Evolutionary conservation across 1,284 basidiomycete genomes (phyloP).

Genomic region (Rhodotorula sp.): DNA sequence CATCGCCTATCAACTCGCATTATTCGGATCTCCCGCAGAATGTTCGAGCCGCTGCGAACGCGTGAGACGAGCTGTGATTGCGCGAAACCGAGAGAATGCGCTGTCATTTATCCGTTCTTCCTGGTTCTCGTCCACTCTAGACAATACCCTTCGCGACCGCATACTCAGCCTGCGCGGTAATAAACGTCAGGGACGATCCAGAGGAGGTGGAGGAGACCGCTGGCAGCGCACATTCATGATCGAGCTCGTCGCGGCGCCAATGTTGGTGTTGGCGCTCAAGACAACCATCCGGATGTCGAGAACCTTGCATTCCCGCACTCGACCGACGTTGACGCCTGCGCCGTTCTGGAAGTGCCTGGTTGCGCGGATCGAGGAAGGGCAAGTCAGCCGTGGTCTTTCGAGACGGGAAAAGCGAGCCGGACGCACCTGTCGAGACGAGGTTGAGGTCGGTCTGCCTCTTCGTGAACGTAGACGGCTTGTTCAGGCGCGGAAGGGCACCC

Average conservation of each 20-base stretch:
- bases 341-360: conserved; percentile 64
- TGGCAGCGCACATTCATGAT: conserved; percentile 74
- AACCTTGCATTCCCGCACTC: conserved; percentile 85
- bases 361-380: background rate
- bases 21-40: no score
- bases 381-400: no score
- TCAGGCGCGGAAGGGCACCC: conserved; percentile 82
- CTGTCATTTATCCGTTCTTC: no score
- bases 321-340: conserved; percentile 86
- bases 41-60: no score
- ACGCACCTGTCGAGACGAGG: conserved; percentile 65
- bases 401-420: background rate
- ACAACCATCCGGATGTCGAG: conserved; percentile 96
- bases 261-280: conserved; percentile 89
- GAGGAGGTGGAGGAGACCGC: background rate
- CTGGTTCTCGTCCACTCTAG: background rate
- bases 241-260: conserved; percentile 94
- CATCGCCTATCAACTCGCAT: no score
- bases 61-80: no score
- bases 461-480: conserved; percentile 86
- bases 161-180: conserved; percentile 33
- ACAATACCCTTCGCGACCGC: conserved; percentile 39
- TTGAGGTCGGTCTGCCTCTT: conserved; percentile 89
- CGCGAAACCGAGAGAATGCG: no score
- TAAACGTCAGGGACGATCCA: background rate